A percentile compares a stretch with the other conserved stretches of the same genome.
Evolutionary conservation across 345 rosid genomes (phyloP).

Genomic region (Psidium friedrichsthalianum): DNA sequence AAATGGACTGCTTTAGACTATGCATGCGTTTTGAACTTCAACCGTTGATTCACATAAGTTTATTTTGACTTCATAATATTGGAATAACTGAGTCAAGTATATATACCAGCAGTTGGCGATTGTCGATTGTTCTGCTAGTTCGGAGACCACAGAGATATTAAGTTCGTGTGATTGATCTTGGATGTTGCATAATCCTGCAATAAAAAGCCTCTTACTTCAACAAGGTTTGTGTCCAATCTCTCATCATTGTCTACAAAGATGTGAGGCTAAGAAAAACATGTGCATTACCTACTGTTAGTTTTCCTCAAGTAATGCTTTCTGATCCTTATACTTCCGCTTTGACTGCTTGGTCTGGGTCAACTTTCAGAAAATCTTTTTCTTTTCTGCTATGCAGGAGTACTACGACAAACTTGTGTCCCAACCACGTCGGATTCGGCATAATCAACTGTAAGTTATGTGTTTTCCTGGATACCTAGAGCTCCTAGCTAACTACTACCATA

Average conservation of each 20-base stretch:
- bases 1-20: neutral
- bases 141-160: constrained; percentile 42
- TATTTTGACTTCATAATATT: neutral
- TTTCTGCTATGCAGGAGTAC: constrained; percentile 36
- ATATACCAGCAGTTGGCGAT: constrained; percentile 34
- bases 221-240: constrained; percentile 10
- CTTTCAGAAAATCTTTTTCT: neutral
- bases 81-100: neutral
- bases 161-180: constrained; percentile 39
- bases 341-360: neutral
- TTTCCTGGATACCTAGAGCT: neutral
- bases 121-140: constrained; percentile 87
- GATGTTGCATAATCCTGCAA: constrained; percentile 81
- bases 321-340: neutral
- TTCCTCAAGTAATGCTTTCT: neutral
- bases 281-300: neutral
- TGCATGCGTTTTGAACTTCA: neutral
- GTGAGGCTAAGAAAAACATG: neutral
- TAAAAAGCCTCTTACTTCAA: constrained; percentile 84
- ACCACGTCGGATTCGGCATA: constrained; percentile 63
- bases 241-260: neutral
- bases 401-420: constrained; percentile 49
- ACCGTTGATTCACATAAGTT: neutral
- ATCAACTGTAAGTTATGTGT: constrained; percentile 60
- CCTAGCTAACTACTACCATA: neutral